Conservation (phyloP, 2,329 filamentous ascomycete genomes). For the Aaosphaeria pasadenensis region DNA sequence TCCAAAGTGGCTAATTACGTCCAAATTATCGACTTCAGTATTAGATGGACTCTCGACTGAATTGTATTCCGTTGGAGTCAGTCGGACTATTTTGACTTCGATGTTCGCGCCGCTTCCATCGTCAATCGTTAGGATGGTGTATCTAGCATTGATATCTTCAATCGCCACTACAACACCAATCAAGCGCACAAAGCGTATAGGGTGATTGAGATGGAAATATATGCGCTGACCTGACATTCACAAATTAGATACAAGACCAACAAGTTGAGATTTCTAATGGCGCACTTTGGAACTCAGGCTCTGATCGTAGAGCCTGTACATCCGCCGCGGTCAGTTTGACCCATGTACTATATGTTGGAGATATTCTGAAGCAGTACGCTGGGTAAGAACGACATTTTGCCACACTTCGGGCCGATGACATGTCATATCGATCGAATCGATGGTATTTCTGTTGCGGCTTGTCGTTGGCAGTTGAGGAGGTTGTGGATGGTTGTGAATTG, state of each 20-base stretch:
- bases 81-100: constrained; percentile 52
- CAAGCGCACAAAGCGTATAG: constrained; percentile 47
- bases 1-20: constrained; percentile 34
- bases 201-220: constrained; percentile 55
- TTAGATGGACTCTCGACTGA: constrained; percentile 27
- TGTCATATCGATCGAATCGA: constrained; percentile 23
- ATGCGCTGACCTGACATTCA: constrained; percentile 48
- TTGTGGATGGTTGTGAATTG: too few relatives aligned
- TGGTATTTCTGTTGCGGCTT: too few relatives aligned
- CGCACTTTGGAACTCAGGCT: constrained; percentile 49
- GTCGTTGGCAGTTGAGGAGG: too few relatives aligned
- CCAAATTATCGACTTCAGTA: constrained; percentile 38
- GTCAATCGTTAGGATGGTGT: constrained; percentile 54
- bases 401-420: constrained; percentile 23
- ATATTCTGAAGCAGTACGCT: constrained; percentile 57
- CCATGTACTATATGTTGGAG: constrained; percentile 62
- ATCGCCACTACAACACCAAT: constrained; percentile 46
- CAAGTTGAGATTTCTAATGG: neutral
- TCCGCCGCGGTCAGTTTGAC: constrained; percentile 58
- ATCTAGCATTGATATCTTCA: constrained; percentile 38
- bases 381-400: constrained; percentile 47
- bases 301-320: constrained; percentile 51
- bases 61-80: constrained; percentile 21
- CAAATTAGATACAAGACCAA: neutral
- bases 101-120: constrained; percentile 60